Evolutionary conservation across 208 protist species (phyloP).

Genomic region (Leishmania gerbilli): DNA sequence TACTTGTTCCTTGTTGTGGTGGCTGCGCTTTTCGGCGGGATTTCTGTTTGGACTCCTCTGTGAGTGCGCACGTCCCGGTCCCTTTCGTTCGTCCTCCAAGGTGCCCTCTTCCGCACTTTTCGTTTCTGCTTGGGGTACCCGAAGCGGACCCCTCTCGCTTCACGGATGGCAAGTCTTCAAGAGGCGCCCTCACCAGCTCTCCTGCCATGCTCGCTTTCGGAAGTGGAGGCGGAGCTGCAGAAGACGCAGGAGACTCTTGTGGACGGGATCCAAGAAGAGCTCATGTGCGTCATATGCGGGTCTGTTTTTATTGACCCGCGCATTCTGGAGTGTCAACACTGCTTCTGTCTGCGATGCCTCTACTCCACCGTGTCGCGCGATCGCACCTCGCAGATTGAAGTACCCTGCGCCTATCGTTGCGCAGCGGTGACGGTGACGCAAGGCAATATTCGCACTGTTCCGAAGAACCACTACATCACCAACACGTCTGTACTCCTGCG

Average conservation of each 20-base stretch:
- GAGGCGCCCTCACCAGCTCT: not conserved
- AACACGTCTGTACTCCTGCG: slow-evolving; percentile 33
- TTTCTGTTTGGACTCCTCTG: not conserved
- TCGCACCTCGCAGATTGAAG: slow-evolving; percentile 25
- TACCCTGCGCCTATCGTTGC: slow-evolving; percentile 57
- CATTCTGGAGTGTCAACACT: slow-evolving; percentile 71
- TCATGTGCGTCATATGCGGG: slow-evolving; percentile 54
- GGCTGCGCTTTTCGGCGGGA: not conserved
- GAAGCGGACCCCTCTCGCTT: not conserved
- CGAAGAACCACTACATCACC: slow-evolving; percentile 48
- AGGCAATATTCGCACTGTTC: slow-evolving; percentile 51
- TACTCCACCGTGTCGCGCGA: slow-evolving; percentile 41
- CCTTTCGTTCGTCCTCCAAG: not conserved
- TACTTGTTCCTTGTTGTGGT: not conserved
- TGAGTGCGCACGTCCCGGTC: too few relatives aligned
- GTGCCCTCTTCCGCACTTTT: not conserved
- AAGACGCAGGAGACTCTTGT: slow-evolving; percentile 20
- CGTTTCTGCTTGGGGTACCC: not conserved
- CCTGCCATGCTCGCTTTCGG: slow-evolving; percentile 14
- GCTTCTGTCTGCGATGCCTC: slow-evolving; percentile 72
- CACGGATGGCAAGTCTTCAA: not conserved
- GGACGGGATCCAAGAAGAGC: slow-evolving; percentile 38
- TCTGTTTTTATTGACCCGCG: slow-evolving; percentile 59
- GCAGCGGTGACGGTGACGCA: slow-evolving; percentile 28
- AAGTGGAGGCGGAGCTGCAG: slow-evolving; percentile 3